Percentiles rank a stretch among this genome's conserved stretches.
Conservation (phyloP, 495 filamentous ascomycete species). For the Podospora appendiculata region DNA sequence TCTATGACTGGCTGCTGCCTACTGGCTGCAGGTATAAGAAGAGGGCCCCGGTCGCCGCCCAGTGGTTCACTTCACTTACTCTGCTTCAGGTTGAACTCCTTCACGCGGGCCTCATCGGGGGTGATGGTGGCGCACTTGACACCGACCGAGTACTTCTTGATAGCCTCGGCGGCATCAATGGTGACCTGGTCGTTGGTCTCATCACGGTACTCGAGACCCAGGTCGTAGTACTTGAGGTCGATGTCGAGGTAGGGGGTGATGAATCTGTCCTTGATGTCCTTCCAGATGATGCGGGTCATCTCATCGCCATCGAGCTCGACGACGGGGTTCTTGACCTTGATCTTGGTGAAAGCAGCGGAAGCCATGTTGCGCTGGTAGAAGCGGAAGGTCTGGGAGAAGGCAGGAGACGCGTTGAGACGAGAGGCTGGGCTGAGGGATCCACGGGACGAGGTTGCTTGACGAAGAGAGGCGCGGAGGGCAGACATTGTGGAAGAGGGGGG, state of each 20-base stretch:
- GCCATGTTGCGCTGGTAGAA: constrained; percentile 25
- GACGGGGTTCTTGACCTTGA: constrained; percentile 95
- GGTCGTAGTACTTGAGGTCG: constrained; percentile 98
- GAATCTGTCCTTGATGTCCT: constrained; percentile 97
- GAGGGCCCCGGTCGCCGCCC: no score
- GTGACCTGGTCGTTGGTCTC: constrained; percentile 95
- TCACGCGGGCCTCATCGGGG: constrained; percentile 88
- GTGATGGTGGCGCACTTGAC: constrained; percentile 99
- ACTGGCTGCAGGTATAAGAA: no score
- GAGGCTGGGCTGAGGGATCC: constrained; percentile 8
- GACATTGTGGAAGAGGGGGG: constrained; percentile 20
- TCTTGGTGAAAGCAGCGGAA: constrained; percentile 50
- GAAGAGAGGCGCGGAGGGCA: constrained; percentile 21
- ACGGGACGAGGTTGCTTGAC: constrained; percentile 15
- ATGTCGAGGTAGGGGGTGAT: constrained; percentile 91
- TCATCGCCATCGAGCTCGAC: constrained; percentile 98
- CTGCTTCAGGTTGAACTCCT: constrained; percentile 98
- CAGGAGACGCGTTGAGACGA: neutral
- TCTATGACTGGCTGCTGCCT: no score
- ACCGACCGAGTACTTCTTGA: constrained; percentile 96
- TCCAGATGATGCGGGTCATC: constrained; percentile 99
- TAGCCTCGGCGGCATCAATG: constrained; percentile 86
- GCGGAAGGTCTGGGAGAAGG: constrained; percentile 19
- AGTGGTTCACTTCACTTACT: constrained; percentile 44
- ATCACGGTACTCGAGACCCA: constrained; percentile 91